These are phyloP conservation scores for Pseudocercospora crystallina DNA, from an alignment of 2,329 filamentous ascomycete genomes.

Conservation along the genomic window DNA sequence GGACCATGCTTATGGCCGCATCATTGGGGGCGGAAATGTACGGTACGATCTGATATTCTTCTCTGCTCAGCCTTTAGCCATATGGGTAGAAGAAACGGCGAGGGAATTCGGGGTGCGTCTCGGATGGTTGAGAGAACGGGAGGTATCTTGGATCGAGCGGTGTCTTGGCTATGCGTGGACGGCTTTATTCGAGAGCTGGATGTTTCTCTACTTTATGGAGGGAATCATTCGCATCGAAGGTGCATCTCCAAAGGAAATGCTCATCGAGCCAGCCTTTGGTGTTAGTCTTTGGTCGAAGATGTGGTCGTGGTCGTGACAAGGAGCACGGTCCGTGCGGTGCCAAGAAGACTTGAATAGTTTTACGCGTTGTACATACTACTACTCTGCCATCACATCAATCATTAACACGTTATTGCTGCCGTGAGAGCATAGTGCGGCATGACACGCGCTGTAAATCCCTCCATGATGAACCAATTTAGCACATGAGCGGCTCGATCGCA, in stretches of 20 bases:
- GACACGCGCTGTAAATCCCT: no score
- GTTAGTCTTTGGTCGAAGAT: no score
- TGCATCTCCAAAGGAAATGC: not conserved
- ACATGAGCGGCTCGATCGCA: no score
- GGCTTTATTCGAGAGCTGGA: constrained; percentile 1
- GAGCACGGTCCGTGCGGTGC: no score
- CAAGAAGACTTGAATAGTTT: no score
- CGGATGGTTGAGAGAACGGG: not conserved
- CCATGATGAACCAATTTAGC: no score
- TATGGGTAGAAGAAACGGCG: constrained; percentile 1
- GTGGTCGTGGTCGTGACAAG: no score
- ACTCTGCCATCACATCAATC: no score
- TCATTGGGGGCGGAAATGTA: constrained; percentile 1
- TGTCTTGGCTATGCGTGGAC: constrained; percentile 1
- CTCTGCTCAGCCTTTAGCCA: not conserved
- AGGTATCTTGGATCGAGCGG: not conserved
- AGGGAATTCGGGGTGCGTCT: not conserved
- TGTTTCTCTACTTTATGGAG: constrained; percentile 6
- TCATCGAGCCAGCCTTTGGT: not conserved
- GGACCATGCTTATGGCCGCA: constrained; percentile 4
- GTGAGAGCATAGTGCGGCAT: no score
- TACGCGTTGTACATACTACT: no score
- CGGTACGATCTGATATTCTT: not conserved
- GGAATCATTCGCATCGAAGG: not conserved
- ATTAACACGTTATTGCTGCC: no score